phyloP scores from a whole-genome alignment of 805 yeast species.

The Komagataella phaffii region DNA sequence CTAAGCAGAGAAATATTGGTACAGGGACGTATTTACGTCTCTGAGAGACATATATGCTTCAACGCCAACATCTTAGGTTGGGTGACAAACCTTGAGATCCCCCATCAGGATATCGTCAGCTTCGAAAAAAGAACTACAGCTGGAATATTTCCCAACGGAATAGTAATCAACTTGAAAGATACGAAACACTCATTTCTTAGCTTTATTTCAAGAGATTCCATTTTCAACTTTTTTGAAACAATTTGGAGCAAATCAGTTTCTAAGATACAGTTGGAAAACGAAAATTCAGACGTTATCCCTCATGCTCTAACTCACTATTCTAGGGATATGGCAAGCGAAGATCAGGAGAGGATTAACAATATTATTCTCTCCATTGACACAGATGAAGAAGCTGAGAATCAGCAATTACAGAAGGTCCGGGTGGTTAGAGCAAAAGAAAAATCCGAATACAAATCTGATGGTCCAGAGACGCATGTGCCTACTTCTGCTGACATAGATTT shows the following conservation, averaged over 20 bases:
- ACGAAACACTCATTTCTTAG: constrained; percentile 75
- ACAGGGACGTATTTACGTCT: constrained; percentile 78
- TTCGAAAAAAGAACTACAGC: constrained; percentile 80
- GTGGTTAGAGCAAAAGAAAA: constrained; percentile 22
- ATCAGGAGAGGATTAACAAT: constrained; percentile 1
- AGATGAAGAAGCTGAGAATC: constrained; percentile 8
- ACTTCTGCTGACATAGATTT: constrained; percentile 36
- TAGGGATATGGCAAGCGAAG: background rate
- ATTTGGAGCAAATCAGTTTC: constrained; percentile 45
- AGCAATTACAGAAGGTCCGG: constrained; percentile 3
- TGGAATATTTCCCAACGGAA: constrained; percentile 86
- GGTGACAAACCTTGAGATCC: constrained; percentile 70
- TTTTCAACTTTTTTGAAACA: constrained; percentile 54
- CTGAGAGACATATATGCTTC: constrained; percentile 72
- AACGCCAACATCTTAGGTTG: constrained; percentile 81
- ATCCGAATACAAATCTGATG: constrained; percentile 33
- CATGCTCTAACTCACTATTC: background rate
- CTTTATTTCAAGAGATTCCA: constrained; percentile 68
- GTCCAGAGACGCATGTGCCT: constrained; percentile 51
- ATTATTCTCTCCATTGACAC: constrained; percentile 10
- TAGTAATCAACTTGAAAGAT: constrained; percentile 47
- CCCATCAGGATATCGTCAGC: constrained; percentile 53
- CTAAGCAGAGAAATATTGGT: constrained; percentile 72
- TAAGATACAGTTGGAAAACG: background rate
- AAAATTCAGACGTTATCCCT: background rate